phyloP scores from a whole-genome alignment of 257 asterid genomes.

The Catharanthus roseus region DNA sequence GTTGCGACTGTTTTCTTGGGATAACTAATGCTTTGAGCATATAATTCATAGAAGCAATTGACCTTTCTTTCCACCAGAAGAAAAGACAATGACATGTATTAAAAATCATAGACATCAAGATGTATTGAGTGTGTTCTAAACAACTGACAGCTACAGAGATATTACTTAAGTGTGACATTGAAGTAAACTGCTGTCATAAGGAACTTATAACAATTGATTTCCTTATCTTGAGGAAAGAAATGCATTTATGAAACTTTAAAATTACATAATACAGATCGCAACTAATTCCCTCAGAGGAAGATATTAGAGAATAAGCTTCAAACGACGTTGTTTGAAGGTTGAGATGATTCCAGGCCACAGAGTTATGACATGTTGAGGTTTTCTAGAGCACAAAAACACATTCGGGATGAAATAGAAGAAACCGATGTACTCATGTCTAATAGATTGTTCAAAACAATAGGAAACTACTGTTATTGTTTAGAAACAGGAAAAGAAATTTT shows the following conservation, averaged over 20 bases:
- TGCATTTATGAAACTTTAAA: not conserved
- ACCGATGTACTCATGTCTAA: not conserved
- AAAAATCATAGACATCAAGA: slow-evolving; percentile 13
- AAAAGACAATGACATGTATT: slow-evolving; percentile 1
- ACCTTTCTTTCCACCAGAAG: slow-evolving; percentile 5
- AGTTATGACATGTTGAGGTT: not conserved
- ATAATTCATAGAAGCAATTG: slow-evolving; percentile 7
- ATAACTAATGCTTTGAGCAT: not conserved
- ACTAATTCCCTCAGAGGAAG: not conserved
- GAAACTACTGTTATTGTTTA: not conserved
- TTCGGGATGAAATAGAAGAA: too few relatives aligned
- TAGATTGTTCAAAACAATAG: not conserved
- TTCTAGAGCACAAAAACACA: not conserved
- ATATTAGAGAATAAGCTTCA: not conserved
- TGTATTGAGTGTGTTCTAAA: slow-evolving; percentile 22
- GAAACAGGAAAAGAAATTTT: not conserved
- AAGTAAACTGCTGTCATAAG: slow-evolving; percentile 19
- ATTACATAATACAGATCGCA: not conserved
- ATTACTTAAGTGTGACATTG: slow-evolving; percentile 22
- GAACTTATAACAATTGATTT: slow-evolving; percentile 8
- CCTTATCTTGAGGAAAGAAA: slow-evolving; percentile 1
- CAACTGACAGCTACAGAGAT: slow-evolving; percentile 16
- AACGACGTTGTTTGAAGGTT: not conserved
- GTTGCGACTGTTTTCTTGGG: slow-evolving; percentile 3
- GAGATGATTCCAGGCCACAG: not conserved